phyloP scores from a whole-genome alignment of 2,329 filamentous ascomycete genomes.

The Dactylellina leptospora region DNA sequence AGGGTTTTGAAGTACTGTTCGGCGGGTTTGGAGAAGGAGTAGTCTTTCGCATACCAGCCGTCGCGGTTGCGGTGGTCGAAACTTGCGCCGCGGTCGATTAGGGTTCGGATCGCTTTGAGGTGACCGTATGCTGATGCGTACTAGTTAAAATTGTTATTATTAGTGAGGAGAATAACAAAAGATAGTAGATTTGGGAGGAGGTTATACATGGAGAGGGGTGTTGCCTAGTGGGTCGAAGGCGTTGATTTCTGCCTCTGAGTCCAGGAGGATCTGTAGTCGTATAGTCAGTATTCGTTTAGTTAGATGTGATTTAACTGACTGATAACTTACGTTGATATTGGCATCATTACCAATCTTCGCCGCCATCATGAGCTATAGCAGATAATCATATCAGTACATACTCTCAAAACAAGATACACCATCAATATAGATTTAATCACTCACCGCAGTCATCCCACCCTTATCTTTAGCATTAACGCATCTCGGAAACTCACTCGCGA shows the following conservation, averaged over 20 bases:
- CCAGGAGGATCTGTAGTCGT: constrained; percentile 52
- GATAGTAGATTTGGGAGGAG: neutral
- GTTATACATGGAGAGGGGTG: constrained; percentile 55
- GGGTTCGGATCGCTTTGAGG: constrained; percentile 56
- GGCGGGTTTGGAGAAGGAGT: constrained; percentile 56
- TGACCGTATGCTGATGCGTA: constrained; percentile 57
- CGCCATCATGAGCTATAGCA: constrained; percentile 55
- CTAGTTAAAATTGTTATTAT: constrained; percentile 27
- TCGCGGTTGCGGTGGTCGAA: constrained; percentile 56
- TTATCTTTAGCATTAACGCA: constrained; percentile 56
- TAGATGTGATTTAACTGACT: too few species aligned
- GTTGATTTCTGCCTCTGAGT: constrained; percentile 62
- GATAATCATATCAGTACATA: neutral
- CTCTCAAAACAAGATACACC: neutral
- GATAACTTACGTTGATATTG: constrained; percentile 54
- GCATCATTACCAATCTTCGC: constrained; percentile 55
- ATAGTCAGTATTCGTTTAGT: constrained; percentile 12
- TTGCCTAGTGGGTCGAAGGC: constrained; percentile 55
- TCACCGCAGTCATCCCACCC: constrained; percentile 54
- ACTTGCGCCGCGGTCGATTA: constrained; percentile 55
- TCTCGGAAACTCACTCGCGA: constrained; percentile 52
- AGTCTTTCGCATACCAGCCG: constrained; percentile 55
- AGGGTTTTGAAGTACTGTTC: constrained; percentile 56
- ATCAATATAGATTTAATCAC: neutral
- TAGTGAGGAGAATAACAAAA: too few species aligned